phyloP scores from a whole-genome alignment of 2,329 filamentous ascomycete genomes.

The Calonectria hongkongensis region DNA sequence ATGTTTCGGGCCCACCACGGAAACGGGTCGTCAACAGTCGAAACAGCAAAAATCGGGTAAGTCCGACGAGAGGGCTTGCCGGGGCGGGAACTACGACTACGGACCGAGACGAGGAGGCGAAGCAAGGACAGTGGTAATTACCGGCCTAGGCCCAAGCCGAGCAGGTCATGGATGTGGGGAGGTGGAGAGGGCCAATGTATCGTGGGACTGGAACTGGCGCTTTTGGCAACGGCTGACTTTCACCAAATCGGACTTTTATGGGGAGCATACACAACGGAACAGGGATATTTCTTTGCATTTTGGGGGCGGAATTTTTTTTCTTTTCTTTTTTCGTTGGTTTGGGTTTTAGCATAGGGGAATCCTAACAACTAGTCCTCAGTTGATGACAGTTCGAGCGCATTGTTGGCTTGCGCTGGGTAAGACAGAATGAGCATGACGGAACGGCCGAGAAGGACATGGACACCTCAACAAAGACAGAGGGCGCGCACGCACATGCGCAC shows the following conservation, averaged over 20 bases:
- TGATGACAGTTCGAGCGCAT: background rate
- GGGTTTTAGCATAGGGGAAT: slow-evolving; percentile 10
- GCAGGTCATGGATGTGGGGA: slow-evolving; percentile 30
- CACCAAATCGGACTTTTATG: slow-evolving; percentile 16
- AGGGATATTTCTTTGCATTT: slow-evolving; percentile 12
- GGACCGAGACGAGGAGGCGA: slow-evolving; percentile 20
- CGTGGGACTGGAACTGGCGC: slow-evolving; percentile 20
- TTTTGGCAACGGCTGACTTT: slow-evolving; percentile 27
- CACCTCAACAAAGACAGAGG: slow-evolving; percentile 11
- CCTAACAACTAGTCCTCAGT: background rate
- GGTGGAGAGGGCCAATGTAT: slow-evolving; percentile 23
- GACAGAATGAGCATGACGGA: slow-evolving; percentile 20
- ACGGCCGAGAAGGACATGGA: slow-evolving; percentile 23
- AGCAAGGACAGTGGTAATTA: slow-evolving; percentile 28
- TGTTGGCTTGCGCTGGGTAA: slow-evolving; percentile 8
- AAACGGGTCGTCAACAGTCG: slow-evolving; percentile 14
- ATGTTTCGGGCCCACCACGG: slow-evolving; percentile 25
- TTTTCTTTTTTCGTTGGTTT: slow-evolving; percentile 1
- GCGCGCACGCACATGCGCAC: slow-evolving; percentile 4
- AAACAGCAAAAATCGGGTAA: slow-evolving; percentile 22
- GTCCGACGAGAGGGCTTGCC: slow-evolving; percentile 8
- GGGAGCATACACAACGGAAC: slow-evolving; percentile 12
- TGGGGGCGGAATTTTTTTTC: background rate
- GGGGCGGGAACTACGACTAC: slow-evolving; percentile 27
- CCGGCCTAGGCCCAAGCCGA: slow-evolving; percentile 29